Evolutionary conservation across 768 basidiomycete species (phyloP).

Genomic region (Dictyophora rubrovolvata): DNA sequence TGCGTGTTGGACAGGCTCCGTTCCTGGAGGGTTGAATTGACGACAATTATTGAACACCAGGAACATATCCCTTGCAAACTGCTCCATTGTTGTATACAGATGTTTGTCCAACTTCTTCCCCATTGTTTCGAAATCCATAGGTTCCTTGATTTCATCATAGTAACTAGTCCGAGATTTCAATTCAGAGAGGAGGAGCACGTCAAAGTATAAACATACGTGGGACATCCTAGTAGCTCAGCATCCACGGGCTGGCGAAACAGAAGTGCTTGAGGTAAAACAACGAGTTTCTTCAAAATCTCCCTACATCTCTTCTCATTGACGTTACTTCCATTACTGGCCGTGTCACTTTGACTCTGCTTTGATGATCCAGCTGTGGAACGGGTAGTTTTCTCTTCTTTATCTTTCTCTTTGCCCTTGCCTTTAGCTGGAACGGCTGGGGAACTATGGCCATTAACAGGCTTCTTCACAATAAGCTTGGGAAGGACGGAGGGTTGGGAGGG

Average conservation of each 20-base stretch:
- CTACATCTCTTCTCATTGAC: constrained; percentile 80
- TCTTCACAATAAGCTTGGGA: constrained; percentile 11
- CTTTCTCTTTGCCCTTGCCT: constrained; percentile 58
- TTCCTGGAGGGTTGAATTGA: constrained; percentile 79
- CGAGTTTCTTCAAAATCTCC: constrained; percentile 52
- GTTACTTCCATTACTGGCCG: constrained; percentile 26
- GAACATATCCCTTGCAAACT: constrained; percentile 69
- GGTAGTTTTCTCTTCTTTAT: constrained; percentile 46
- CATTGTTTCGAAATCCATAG: constrained; percentile 93
- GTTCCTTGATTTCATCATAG: constrained; percentile 79
- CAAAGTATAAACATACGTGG: constrained; percentile 53
- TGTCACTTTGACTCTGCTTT: constrained; percentile 7
- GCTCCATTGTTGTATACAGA: constrained; percentile 72
- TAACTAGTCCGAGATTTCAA: constrained; percentile 44
- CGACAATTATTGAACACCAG: constrained; percentile 86
- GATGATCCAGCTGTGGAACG: constrained; percentile 30
- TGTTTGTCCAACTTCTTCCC: constrained; percentile 51
- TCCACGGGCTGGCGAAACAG: constrained; percentile 82
- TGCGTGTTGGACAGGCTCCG: constrained; percentile 63
- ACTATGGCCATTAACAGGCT: constrained; percentile 17
- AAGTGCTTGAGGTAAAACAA: constrained; percentile 51
- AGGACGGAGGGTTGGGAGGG: constrained; percentile 13
- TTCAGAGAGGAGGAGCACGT: background rate
- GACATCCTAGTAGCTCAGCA: constrained; percentile 73
- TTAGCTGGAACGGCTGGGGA: constrained; percentile 40